Base-by-base conservation (phyloP, 2,329 filamentous ascomycete species). In the Sphaerostilbella broomeana region DNA sequence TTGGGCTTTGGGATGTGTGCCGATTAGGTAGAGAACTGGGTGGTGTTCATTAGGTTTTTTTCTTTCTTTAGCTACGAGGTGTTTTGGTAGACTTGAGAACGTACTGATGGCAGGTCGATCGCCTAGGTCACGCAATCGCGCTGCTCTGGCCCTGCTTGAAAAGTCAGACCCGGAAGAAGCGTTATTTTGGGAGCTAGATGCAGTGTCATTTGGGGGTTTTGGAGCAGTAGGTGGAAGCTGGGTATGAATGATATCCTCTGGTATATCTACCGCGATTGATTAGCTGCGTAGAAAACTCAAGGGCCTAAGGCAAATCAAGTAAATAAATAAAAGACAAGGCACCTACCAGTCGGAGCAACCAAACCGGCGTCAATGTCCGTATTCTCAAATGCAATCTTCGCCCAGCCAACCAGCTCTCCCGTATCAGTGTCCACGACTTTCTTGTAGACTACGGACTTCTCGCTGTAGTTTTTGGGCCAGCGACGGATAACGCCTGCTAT, bases 391-490 rank as follows among this genome's bases (percentile, higher is more conserved):
- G 11, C 30, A 20, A 33, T 13, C 30, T 33, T 33, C 5, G 22
- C 13, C 30, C 30, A 33, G 30, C 30, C 13, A 13, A 33, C 30
- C 6, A 33, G 4, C 18, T 33, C 30, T 21, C 30, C 30, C 3
- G 30, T 21, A 7, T 33, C 30, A 6, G 12, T 21, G 18, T 33
- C 30, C 11, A 20, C 10, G 2, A 33, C 30, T 13, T 33, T 33
- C 15, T 33, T 33, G 9, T 33, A 33, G 12, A 13, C 18, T 20
- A 33, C 13, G 12, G 18, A n/a, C 5, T 17, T 4, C 18, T 33
- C 17, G 6, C 30, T 19, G 18, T 33, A 33, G 18, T 33, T 33
- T 13, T 33, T 33, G 18, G 30, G 30, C 30, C 30, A 33, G 12
- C 30, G 30, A 33, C 30, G 16, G 11, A 33, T 33, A 20, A 33